Base-by-base conservation (phyloP, 768 basidiomycete genomes). In the Calocera cornea region DNA sequence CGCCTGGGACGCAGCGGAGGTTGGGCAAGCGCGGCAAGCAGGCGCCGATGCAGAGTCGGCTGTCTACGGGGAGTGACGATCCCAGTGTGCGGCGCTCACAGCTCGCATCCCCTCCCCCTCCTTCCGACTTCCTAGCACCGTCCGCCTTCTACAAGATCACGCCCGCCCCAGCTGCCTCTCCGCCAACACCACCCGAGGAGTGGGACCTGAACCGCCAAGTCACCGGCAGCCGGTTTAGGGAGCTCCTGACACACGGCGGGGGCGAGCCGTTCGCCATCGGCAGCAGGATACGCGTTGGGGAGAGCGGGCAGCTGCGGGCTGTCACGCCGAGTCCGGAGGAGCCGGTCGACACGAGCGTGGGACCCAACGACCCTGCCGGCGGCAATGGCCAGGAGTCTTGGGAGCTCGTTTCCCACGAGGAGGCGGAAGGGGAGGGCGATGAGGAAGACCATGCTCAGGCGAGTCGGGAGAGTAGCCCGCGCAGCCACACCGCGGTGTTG, bases 141-240 rank as follows among this genome's bases (percentile, higher is more conserved):
- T 60, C 54, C 31, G 54, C 54, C 2, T 60, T 60, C 31, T 60
- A 60, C 54, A 60, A 60, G 54, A 60, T 60, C 54, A 60, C 54
- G 2, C 31, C 54, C 16, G 54, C 54, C 31, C 54, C 54, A 10
- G 14, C 2, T 29, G 11, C 54, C 54, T 29, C 54, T 27, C 31
- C 54, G 54, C 24, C 27, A 5, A 29, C 54, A 3, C 54, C 54
- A 2, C 27, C 24, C 11, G 54, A 60, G 31, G 54, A 31, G 31
- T 60, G 54, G 54, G 31, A 60, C 27, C 22, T 27, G 14, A 60
- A 60, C 54, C 54, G 54, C 14, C 54, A 60, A 31, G 54, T 60
- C 31, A 60, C 54, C 2, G 54, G 54, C 2, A 60, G 54, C 54
- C 14, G 54, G 27, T 60, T 60, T 27, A 2, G 54, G 2, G 54